Percentiles rank a stretch among this genome's conserved stretches.
Conservation (phyloP, 257 asterid species). For the Asclepias syriaca region DNA sequence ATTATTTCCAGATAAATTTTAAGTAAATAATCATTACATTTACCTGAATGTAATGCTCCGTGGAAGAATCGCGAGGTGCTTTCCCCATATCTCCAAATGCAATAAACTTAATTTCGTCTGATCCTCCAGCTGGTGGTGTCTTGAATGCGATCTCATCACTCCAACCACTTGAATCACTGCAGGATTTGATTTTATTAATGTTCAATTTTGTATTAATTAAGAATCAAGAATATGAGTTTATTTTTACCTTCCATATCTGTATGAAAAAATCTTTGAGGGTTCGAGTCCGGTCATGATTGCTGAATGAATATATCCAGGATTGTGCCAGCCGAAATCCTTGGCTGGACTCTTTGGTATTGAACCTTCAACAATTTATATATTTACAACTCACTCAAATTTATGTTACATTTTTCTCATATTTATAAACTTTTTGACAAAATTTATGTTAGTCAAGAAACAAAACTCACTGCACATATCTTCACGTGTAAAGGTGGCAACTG, state of each 20-base stretch:
- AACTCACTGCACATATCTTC: conserved; percentile 68
- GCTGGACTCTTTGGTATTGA: conserved; percentile 45
- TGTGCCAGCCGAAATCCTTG: conserved; percentile 89
- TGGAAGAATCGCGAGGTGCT: conserved; percentile 70
- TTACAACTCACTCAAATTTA: too few relatives aligned
- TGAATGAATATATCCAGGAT: conserved; percentile 84
- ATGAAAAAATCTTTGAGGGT: conserved; percentile 55
- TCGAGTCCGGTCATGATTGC: conserved; percentile 55
- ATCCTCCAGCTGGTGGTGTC: conserved; percentile 73
- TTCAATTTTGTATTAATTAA: too few relatives aligned
- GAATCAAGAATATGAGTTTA: not conserved
- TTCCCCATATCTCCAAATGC: conserved; percentile 95
- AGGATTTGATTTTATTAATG: not conserved
- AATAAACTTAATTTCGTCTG: conserved; percentile 50
- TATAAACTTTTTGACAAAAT: too few relatives aligned
- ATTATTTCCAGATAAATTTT: too few relatives aligned
- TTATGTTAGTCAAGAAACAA: not conserved
- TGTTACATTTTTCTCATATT: too few relatives aligned
- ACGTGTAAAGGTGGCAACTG: conserved; percentile 62
- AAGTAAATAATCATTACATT: too few relatives aligned
- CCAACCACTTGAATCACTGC: conserved; percentile 73
- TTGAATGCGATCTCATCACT: conserved; percentile 45
- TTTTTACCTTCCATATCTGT: conserved; percentile 70
- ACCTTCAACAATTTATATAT: conserved; percentile 19
- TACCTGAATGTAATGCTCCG: conserved; percentile 82